Evolutionary conservation across 2,329 filamentous ascomycete genomes (phyloP), one percentile per base, ranked within the genome.

Genomic region (Ciborinia camelliae): DNA sequence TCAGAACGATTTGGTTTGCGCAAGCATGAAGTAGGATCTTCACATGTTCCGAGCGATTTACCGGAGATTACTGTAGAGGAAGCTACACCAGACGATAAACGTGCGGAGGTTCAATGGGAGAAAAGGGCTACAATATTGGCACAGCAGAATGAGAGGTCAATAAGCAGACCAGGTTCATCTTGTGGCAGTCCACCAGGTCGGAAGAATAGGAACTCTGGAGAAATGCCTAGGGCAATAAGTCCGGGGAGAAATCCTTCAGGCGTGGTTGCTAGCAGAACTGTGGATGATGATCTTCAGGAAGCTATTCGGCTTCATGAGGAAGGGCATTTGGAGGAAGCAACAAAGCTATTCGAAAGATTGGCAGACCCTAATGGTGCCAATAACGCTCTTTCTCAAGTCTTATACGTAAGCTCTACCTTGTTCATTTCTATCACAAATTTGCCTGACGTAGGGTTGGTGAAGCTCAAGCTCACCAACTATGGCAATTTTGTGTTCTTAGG

Each of bases 231-330:
- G 30, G 43, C 47, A 32, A 30, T 50, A 63, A 61, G 35, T 15
- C 48, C 58, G 10, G 57, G 72, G 68, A 52, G 54, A 51, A 58
- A 50, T 53, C 54, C 67, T 45, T 66, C 67, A 61, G 64, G 68
- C n/a, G 62, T 69, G 53, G 79, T 84, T 43, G 82, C 80, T 62
- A 81, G 80, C 55, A 80, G 84, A 73, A 77, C 78, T 65, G 82
- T 83, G 62, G 86, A 89, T 74, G 82, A 84, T 65, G 88, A 91
- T 76, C 97, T 99, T 65, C 94, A 97, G 77, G 89, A 96, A 78
- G 95, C 95, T n/a, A 99, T 99, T 75, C 85, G 90, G 67, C 81
- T 98, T 69, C 95, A 99, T 76, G 95, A 99, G 78, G 83, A 81
- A 54, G 94, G 94, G 65, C 84, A 95, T 67, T 82, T 97, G 64